These are phyloP conservation scores for Elongisporangium senticosum DNA, from an alignment of 352 stramenopile species.

Conservation along the genomic window DNA sequence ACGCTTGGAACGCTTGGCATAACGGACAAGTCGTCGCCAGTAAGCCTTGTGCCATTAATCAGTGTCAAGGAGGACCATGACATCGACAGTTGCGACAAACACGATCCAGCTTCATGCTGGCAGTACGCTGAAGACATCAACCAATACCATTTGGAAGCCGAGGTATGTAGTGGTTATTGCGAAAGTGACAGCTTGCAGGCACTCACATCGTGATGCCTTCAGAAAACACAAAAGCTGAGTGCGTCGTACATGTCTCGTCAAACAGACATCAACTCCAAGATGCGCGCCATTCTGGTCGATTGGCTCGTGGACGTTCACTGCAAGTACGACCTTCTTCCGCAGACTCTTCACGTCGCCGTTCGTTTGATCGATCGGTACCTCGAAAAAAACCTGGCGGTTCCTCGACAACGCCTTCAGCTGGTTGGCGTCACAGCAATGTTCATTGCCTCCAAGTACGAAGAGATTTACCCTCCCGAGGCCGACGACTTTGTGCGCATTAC, in stretches of 20 bases:
- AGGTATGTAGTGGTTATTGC: conserved; percentile 21
- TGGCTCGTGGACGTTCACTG: conserved; percentile 95
- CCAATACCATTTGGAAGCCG: conserved; percentile 64
- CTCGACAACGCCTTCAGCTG: conserved; percentile 90
- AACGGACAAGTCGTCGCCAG: conserved; percentile 21
- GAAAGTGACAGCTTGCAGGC: background rate
- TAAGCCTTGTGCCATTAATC: conserved; percentile 12
- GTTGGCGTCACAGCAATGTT: conserved; percentile 95
- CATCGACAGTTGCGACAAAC: conserved; percentile 72
- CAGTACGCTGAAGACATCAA: conserved; percentile 84
- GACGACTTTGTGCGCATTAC: conserved; percentile 97
- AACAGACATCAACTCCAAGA: conserved; percentile 98
- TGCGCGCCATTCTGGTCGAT: conserved; percentile 99
- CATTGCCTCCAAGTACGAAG: conserved; percentile 97
- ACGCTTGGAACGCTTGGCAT: conserved; percentile 32
- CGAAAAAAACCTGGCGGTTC: conserved; percentile 60
- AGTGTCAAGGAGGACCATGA: conserved; percentile 39
- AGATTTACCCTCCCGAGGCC: conserved; percentile 94
- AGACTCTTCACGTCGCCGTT: conserved; percentile 84
- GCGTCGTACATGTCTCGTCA: conserved; percentile 85
- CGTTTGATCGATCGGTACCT: conserved; percentile 81
- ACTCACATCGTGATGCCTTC: background rate
- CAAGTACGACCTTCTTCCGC: conserved; percentile 74
- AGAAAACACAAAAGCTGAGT: conserved; percentile 58
- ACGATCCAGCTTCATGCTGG: conserved; percentile 56